Conservation (phyloP, 2,329 filamentous ascomycete species). For the Neopestalotiopsis sp. region DNA sequence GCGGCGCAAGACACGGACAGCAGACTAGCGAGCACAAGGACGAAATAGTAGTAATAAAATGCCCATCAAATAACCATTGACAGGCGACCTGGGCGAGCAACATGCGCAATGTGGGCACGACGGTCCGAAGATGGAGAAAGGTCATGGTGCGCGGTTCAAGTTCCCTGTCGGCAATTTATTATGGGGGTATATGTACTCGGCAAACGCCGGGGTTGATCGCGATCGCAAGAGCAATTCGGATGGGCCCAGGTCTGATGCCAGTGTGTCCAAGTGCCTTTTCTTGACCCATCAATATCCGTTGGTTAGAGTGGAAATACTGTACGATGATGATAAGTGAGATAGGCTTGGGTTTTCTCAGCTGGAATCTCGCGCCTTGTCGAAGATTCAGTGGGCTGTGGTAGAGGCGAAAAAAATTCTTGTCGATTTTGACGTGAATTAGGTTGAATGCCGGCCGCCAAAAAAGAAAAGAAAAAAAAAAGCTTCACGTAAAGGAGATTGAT, state of each 20-base stretch:
- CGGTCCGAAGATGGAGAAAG: constrained; percentile 14
- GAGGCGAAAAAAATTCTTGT: neutral
- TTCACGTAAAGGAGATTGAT: constrained; percentile 1
- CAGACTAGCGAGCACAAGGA: neutral
- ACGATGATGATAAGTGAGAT: no score
- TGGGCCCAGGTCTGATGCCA: no score
- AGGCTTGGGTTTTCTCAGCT: no score
- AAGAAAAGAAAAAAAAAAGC: neutral
- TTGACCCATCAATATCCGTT: no score
- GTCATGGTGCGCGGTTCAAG: constrained; percentile 6
- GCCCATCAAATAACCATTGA: constrained; percentile 8
- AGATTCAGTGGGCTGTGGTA: no score
- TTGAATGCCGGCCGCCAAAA: constrained; percentile 3
- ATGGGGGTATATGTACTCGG: neutral
- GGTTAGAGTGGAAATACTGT: no score
- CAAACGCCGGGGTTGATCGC: neutral
- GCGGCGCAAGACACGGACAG: neutral
- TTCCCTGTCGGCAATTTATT: constrained; percentile 16
- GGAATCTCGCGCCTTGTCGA: no score
- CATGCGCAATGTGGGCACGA: neutral
- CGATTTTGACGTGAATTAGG: neutral
- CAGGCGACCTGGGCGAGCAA: neutral
- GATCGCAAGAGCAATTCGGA: neutral
- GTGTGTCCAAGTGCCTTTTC: no score
- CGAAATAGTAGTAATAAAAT: neutral